Conservation (phyloP, 2,329 filamentous ascomycete genomes). For the Parastagonospora avenae region DNA sequence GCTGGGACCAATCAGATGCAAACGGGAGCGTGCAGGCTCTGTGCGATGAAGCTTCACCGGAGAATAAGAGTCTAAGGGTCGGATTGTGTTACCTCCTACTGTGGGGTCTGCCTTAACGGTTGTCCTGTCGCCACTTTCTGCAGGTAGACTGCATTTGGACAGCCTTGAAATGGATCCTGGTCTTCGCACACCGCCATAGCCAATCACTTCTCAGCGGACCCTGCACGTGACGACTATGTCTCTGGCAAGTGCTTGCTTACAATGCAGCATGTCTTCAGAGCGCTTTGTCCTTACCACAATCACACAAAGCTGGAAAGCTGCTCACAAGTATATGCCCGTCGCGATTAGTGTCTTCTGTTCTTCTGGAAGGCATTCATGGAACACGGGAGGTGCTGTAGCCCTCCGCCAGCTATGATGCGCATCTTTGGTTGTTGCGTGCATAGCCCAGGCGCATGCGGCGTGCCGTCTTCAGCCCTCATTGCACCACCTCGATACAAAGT, state of each 20-base stretch:
- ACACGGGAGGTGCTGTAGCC: constrained; percentile 15
- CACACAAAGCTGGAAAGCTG: neutral
- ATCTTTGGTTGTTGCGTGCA: constrained; percentile 7
- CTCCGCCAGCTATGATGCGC: constrained; percentile 20
- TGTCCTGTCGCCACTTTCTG: constrained; percentile 18
- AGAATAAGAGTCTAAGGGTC: constrained; percentile 15
- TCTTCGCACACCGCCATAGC: constrained; percentile 6
- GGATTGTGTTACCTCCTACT: constrained; percentile 28
- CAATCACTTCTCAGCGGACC: constrained; percentile 11
- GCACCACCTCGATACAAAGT: constrained; percentile 17
- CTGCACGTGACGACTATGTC: constrained; percentile 24
- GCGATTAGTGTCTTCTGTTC: neutral
- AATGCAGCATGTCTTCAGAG: neutral
- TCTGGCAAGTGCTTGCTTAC: constrained; percentile 9
- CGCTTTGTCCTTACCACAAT: neutral
- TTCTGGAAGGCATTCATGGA: constrained; percentile 29
- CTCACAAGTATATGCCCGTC: too few relatives aligned
- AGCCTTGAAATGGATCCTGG: constrained; percentile 11
- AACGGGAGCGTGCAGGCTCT: constrained; percentile 3
- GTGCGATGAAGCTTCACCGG: constrained; percentile 31
- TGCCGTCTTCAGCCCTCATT: constrained; percentile 23
- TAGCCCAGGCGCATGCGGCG: constrained; percentile 27
- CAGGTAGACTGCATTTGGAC: constrained; percentile 18
- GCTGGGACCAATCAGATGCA: constrained; percentile 16
- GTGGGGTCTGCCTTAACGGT: constrained; percentile 18